Conservation (phyloP, 192 early-diverging fungal species). For the Spinellus fusiger region DNA sequence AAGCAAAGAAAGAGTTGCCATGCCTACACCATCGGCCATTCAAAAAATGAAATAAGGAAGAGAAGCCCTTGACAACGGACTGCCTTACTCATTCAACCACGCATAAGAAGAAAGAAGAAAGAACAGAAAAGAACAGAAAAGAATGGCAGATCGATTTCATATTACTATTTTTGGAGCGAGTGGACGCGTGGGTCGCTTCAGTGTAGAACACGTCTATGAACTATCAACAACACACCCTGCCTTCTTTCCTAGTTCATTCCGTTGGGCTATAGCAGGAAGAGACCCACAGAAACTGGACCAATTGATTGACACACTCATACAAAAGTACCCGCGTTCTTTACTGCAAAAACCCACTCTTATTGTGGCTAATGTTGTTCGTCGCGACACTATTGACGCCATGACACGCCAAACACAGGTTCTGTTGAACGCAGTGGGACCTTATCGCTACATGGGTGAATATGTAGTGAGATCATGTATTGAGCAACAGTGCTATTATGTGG, state of each 20-base stretch:
- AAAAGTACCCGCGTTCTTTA: slow-evolving; percentile 6
- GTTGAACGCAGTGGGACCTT: slow-evolving; percentile 61
- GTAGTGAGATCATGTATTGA: slow-evolving; percentile 56
- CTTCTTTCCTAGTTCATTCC: slow-evolving; percentile 3
- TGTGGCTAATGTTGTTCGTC: slow-evolving; percentile 38
- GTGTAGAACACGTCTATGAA: slow-evolving; percentile 34
- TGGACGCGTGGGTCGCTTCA: slow-evolving; percentile 53
- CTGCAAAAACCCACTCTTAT: slow-evolving; percentile 29
- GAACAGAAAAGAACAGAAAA: no score
- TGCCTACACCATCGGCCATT: no score
- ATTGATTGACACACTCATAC: slow-evolving; percentile 1
- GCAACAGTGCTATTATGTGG: slow-evolving; percentile 48
- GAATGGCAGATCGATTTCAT: slow-evolving; percentile 25
- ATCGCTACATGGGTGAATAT: slow-evolving; percentile 57
- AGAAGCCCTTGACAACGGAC: no score
- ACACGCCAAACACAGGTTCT: slow-evolving; percentile 25
- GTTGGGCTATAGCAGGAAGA: slow-evolving; percentile 29
- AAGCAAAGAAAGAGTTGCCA: no score
- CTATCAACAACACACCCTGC: slow-evolving; percentile 8
- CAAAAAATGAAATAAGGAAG: no score
- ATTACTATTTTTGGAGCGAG: slow-evolving; percentile 55
- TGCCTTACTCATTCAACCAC: no score
- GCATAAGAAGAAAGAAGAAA: no score
- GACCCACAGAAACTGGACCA: slow-evolving; percentile 8
- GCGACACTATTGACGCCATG: slow-evolving; percentile 20